phyloP scores from a whole-genome alignment of 352 stramenopile species.

The Phytophthora fragariae region DNA sequence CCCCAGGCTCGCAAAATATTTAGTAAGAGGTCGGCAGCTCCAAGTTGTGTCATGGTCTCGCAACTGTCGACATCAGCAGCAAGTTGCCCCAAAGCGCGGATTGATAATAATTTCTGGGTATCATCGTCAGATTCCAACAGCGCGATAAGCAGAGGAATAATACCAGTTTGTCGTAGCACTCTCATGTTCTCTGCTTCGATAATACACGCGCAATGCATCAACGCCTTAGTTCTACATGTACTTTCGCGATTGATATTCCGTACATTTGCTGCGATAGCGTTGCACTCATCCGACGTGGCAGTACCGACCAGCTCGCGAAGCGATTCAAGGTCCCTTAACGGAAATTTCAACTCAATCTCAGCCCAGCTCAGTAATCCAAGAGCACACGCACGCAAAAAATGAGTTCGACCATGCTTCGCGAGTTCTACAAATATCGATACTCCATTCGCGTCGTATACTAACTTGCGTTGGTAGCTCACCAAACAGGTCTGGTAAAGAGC shows the following conservation, averaged over 20 bases:
- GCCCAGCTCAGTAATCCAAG: constrained; percentile 2
- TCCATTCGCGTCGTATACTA: neutral
- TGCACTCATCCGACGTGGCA: neutral
- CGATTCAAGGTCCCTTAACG: neutral
- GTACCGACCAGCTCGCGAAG: neutral
- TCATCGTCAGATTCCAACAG: neutral
- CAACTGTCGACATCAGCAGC: neutral
- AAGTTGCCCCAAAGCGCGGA: neutral
- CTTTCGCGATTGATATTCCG: neutral
- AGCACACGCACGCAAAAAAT: neutral
- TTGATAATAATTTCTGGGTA: neutral
- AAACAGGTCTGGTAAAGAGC: neutral
- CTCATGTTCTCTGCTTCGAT: neutral
- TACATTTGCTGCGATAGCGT: neutral
- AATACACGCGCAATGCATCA: constrained; percentile 12
- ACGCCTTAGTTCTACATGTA: constrained; percentile 1
- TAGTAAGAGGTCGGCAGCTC: neutral
- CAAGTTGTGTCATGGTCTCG: neutral
- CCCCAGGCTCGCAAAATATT: neutral
- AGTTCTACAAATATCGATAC: neutral
- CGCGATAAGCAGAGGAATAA: neutral
- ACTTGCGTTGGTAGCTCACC: neutral
- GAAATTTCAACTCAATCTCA: neutral
- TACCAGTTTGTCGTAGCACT: neutral
- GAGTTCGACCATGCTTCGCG: constrained; percentile 1